These are phyloP conservation scores for Austroboletus novae-zelandiae DNA, from an alignment of 1,284 basidiomycete genomes.

Conservation along the genomic window DNA sequence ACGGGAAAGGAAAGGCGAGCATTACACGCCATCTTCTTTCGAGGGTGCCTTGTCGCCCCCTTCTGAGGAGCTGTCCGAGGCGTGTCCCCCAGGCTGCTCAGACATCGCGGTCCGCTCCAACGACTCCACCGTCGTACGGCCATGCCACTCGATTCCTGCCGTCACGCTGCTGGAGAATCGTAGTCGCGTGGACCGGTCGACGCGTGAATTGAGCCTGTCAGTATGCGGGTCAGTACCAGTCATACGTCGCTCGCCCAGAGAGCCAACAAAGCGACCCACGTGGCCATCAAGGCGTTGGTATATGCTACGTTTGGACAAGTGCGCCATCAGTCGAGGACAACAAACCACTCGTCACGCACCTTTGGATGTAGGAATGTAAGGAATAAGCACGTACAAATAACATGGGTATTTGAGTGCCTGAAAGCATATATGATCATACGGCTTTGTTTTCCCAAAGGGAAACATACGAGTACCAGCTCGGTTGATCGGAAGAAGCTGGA, in stretches of 20 bases:
- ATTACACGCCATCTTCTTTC: too few relatives aligned
- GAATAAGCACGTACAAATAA: neutral
- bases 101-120: neutral
- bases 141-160: neutral
- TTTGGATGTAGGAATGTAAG: conserved; percentile 1
- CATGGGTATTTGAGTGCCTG: neutral
- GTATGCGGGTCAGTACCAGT: neutral
- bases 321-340: neutral
- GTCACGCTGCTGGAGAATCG: too few relatives aligned
- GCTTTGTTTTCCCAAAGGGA: too few relatives aligned
- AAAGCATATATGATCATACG: too few relatives aligned
- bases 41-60: too few relatives aligned
- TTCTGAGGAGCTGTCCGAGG: too few relatives aligned
- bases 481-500: neutral
- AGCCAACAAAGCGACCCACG: neutral
- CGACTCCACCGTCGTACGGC: neutral
- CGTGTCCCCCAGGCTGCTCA: neutral
- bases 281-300: neutral
- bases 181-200: neutral
- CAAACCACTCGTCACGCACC: neutral
- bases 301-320: neutral
- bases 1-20: too few relatives aligned
- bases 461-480: neutral
- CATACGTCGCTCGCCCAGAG: too few relatives aligned
- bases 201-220: neutral